Percentiles rank a stretch among this genome's conserved stretches.
Evolutionary conservation across 352 stramenopile genomes (phyloP).

Genomic region (Pythium guiyangense): DNA sequence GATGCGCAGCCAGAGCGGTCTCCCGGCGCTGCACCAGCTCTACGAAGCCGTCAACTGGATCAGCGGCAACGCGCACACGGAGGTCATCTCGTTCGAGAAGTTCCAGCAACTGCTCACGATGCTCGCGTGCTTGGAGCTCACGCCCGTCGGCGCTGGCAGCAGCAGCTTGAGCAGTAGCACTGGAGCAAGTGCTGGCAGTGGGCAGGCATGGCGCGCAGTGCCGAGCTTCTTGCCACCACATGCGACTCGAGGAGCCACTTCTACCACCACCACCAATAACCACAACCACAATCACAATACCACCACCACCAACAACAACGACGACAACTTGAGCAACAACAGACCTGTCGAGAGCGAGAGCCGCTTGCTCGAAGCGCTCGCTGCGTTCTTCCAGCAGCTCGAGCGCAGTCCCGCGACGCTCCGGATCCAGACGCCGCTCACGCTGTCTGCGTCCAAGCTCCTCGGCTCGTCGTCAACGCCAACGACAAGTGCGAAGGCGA

Average conservation of each 20-base stretch:
- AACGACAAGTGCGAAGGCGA: too few species aligned
- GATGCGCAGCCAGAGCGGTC: too few species aligned
- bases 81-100: slow-evolving; percentile 68
- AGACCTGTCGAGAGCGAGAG: neutral
- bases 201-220: slow-evolving; percentile 1
- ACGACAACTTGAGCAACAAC: too few species aligned
- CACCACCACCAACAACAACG: slow-evolving; percentile 8
- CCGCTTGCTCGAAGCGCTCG: slow-evolving; percentile 15
- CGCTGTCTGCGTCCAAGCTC: neutral
- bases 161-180: neutral
- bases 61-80: slow-evolving; percentile 51
- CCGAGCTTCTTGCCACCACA: slow-evolving; percentile 1
- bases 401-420: slow-evolving; percentile 21
- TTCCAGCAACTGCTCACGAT: slow-evolving; percentile 46
- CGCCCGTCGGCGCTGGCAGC: neutral
- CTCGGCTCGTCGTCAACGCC: neutral
- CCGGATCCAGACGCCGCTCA: slow-evolving; percentile 15
- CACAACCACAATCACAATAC: too few species aligned
- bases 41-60: slow-evolving; percentile 68
- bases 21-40: slow-evolving; percentile 42
- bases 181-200: slow-evolving; percentile 7
- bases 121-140: slow-evolving; percentile 24
- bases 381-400: slow-evolving; percentile 23
- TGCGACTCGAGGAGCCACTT: neutral
- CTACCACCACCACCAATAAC: too few species aligned